phyloP scores from a whole-genome alignment of 2,329 filamentous ascomycete species.

The Drechslerella dactyloides region DNA sequence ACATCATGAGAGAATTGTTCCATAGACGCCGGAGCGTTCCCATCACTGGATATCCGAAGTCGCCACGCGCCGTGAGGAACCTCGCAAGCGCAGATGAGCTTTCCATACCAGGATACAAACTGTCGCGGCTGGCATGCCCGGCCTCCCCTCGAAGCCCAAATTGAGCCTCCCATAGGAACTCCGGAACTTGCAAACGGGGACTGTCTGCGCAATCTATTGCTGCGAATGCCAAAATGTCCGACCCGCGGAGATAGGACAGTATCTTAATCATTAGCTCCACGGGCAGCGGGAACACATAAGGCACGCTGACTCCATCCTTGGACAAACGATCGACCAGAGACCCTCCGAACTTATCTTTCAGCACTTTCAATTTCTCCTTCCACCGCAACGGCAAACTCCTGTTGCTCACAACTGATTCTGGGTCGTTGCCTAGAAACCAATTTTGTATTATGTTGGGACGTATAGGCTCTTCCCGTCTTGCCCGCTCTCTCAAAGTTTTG shows the following conservation, averaged over 20 bases:
- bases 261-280: constrained; percentile 20
- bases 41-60: neutral
- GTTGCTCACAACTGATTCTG: too few species aligned
- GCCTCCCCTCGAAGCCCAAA: constrained; percentile 10
- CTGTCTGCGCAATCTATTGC: neutral
- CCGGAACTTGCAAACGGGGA: constrained; percentile 20
- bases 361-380: too few species aligned
- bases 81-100: constrained; percentile 10
- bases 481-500: neutral
- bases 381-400: too few species aligned
- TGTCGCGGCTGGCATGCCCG: neutral
- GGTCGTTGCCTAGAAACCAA: too few species aligned
- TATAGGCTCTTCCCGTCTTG: neutral
- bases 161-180: constrained; percentile 21
- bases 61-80: neutral
- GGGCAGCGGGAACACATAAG: constrained; percentile 11
- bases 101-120: neutral
- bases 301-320: neutral
- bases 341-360: too few species aligned
- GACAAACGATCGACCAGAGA: neutral
- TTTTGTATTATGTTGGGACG: too few species aligned
- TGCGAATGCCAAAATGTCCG: constrained; percentile 1
- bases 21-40: neutral
- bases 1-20: neutral
- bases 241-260: constrained; percentile 10